A percentile compares a stretch with the other conserved stretches of the same genome.
Conservation (phyloP, 768 basidiomycete species). For the Mycena rosella region DNA sequence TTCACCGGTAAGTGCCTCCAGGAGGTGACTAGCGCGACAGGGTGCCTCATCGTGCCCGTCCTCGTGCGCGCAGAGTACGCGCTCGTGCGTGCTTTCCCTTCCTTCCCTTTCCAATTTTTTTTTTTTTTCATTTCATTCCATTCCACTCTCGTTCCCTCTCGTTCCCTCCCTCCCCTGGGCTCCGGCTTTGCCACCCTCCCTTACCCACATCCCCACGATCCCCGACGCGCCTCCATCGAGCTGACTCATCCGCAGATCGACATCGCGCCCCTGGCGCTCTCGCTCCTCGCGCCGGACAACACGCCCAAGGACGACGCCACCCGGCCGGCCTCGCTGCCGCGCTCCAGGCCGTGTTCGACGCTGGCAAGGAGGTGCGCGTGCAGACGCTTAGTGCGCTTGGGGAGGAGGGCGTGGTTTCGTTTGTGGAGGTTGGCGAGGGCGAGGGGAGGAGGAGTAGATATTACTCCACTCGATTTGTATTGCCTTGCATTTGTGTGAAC, state of each 20-base stretch:
- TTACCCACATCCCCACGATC: no score
- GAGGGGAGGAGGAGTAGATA: no score
- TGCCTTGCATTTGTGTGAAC: no score
- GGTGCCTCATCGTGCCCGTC: not conserved
- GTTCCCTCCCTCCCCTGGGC: not conserved
- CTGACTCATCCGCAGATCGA: no score
- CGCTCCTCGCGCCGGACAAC: slow-evolving; percentile 74
- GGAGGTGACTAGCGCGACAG: not conserved
- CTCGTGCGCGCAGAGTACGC: not conserved
- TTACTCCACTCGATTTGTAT: no score
- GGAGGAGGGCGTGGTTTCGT: slow-evolving; percentile 77
- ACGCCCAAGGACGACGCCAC: slow-evolving; percentile 94
- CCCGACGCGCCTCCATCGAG: no score
- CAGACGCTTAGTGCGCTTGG: slow-evolving; percentile 78
- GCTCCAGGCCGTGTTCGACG: slow-evolving; percentile 1
- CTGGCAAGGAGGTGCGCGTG: slow-evolving; percentile 1
- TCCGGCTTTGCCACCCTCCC: no score
- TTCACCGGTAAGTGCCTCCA: slow-evolving; percentile 5
- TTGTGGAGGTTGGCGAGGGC: no score
- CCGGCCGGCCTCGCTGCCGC: slow-evolving; percentile 79
- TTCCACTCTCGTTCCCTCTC: not conserved
- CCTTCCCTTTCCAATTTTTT: not conserved
- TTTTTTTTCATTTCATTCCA: no score
- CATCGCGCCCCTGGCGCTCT: slow-evolving; percentile 94
- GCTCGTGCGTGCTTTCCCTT: slow-evolving; percentile 2